Conservation (phyloP, 2,329 filamentous ascomycete genomes). For the Lachnellula occidentalis region DNA sequence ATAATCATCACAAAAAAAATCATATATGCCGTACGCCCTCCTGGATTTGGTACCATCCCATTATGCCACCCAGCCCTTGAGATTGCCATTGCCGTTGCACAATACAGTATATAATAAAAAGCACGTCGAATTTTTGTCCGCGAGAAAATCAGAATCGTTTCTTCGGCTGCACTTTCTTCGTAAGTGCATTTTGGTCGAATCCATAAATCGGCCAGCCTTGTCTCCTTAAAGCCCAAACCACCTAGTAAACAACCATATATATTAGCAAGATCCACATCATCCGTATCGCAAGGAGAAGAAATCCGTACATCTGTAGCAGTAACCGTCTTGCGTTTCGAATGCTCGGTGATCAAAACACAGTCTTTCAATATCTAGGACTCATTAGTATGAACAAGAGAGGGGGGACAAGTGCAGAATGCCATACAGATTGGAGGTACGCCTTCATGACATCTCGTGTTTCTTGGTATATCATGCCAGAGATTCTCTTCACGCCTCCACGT, state of each 20-base stretch:
- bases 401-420: not conserved
- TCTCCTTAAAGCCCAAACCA: not conserved
- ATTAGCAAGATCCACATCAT: not conserved
- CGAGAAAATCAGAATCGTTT: not conserved
- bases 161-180: not conserved
- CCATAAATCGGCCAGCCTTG: not conserved
- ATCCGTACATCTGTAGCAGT: slow-evolving; percentile 54
- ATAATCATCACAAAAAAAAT: too few species aligned
- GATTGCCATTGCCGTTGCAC: too few species aligned
- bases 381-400: not conserved
- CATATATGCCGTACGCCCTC: too few species aligned
- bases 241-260: not conserved
- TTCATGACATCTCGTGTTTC: slow-evolving; percentile 51
- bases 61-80: too few species aligned
- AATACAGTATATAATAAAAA: not conserved
- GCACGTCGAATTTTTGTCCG: not conserved
- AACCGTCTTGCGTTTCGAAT: slow-evolving; percentile 55
- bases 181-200: not conserved
- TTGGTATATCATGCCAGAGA: slow-evolving; percentile 59
- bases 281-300: not conserved
- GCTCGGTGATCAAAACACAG: slow-evolving; percentile 46
- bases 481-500: slow-evolving; percentile 71
- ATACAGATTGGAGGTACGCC: slow-evolving; percentile 42
- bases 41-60: too few species aligned
- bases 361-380: slow-evolving; percentile 44